phyloP scores from a whole-genome alignment of 768 basidiomycete genomes.

The Hygrophorus russula region DNA sequence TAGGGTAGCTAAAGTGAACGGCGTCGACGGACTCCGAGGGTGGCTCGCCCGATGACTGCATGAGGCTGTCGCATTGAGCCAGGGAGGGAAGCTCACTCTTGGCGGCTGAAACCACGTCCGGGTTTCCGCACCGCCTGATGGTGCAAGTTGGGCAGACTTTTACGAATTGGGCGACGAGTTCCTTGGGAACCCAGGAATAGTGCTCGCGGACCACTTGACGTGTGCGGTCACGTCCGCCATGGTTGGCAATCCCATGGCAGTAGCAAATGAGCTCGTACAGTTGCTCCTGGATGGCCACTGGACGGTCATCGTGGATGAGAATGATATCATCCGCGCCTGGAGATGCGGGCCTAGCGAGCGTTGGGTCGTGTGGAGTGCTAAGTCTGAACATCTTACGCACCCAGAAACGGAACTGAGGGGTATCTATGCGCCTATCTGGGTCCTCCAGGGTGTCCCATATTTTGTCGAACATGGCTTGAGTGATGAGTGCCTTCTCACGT shows the following conservation, averaged over 20 bases:
- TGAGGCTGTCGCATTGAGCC: not conserved
- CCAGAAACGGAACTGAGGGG: conserved; percentile 74
- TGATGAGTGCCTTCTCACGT: conserved; percentile 62
- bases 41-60: too few relatives aligned
- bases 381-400: conserved; percentile 71
- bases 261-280: conserved; percentile 70
- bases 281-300: conserved; percentile 69
- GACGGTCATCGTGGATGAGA: conserved; percentile 58
- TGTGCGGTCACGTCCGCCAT: conserved; percentile 77
- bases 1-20: not conserved
- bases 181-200: conserved; percentile 81
- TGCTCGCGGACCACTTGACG: conserved; percentile 49
- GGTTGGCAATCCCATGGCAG: conserved; percentile 52
- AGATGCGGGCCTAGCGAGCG: conserved; percentile 11
- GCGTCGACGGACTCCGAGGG: too few relatives aligned
- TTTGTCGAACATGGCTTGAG: conserved; percentile 56
- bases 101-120: conserved; percentile 9
- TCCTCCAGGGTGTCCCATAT: conserved; percentile 59
- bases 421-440: conserved; percentile 33
- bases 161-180: conserved; percentile 70
- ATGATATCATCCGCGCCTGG: conserved; percentile 21
- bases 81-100: not conserved
- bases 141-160: conserved; percentile 70
- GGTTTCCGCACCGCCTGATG: conserved; percentile 28
- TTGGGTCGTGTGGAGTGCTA: conserved; percentile 17